Evolutionary conservation across 2,329 filamentous ascomycete genomes (phyloP).

Genomic region (Monilinia laxa): DNA sequence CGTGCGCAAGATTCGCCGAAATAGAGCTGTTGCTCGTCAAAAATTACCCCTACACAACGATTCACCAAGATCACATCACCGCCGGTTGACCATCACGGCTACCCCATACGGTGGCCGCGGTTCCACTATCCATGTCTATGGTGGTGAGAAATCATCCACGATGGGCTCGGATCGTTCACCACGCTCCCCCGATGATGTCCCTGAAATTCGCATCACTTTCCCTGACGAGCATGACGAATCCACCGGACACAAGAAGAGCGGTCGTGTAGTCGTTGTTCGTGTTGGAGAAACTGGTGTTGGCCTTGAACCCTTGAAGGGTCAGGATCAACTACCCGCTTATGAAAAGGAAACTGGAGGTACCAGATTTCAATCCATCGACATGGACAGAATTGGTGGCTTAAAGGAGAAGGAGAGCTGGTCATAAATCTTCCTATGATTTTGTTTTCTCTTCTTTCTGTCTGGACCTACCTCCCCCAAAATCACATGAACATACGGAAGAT

Average conservation of each 20-base stretch:
- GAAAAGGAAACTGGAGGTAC: slow-evolving; percentile 70
- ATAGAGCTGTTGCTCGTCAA: slow-evolving; percentile 49
- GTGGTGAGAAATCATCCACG: slow-evolving; percentile 77
- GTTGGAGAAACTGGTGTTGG: slow-evolving; percentile 87
- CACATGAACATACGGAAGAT: slow-evolving; percentile 21
- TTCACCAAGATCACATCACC: slow-evolving; percentile 52
- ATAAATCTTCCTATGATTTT: slow-evolving; percentile 22
- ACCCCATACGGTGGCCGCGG: slow-evolving; percentile 50
- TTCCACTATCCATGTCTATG: slow-evolving; percentile 73
- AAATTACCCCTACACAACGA: slow-evolving; percentile 68
- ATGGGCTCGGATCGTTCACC: slow-evolving; percentile 75
- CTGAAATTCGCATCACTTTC: slow-evolving; percentile 97
- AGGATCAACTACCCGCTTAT: slow-evolving; percentile 81
- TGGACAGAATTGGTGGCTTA: slow-evolving; percentile 89
- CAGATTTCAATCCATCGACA: slow-evolving; percentile 89
- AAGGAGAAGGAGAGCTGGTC: slow-evolving; percentile 70
- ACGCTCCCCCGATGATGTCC: slow-evolving; percentile 76
- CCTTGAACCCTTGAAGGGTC: slow-evolving; percentile 77
- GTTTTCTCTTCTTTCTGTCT: slow-evolving; percentile 6
- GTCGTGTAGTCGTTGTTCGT: slow-evolving; percentile 85
- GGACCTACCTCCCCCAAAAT: slow-evolving; percentile 1
- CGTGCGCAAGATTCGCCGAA: slow-evolving; percentile 64
- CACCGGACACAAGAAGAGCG: slow-evolving; percentile 72
- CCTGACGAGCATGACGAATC: slow-evolving; percentile 88
- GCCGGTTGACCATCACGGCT: slow-evolving; percentile 54